Conservation (phyloP, 2,329 filamentous ascomycete genomes). For the Ophiostoma ulmi region DNA sequence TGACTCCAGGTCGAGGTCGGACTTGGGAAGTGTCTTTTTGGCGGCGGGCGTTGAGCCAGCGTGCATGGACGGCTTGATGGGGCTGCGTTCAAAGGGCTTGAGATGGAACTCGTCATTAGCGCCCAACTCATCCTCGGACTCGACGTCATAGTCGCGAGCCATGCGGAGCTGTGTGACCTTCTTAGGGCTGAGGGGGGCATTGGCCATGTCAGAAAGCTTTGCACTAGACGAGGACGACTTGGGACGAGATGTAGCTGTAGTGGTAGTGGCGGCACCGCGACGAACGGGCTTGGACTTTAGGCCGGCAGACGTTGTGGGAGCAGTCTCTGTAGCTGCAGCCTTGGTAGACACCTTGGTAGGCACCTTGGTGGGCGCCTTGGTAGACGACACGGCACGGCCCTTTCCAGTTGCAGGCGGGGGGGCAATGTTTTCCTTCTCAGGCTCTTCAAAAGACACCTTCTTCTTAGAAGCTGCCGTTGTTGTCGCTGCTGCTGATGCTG, state of each 20-base stretch:
- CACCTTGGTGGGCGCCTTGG: conserved; percentile 31
- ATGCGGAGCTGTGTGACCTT: conserved; percentile 56
- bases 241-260: conserved; percentile 4
- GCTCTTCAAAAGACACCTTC: conserved; percentile 58
- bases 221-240: background rate
- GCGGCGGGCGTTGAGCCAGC: conserved; percentile 33
- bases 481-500: conserved; percentile 28
- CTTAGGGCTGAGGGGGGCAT: conserved; percentile 57
- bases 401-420: conserved; percentile 37
- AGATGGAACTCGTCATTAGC: conserved; percentile 47
- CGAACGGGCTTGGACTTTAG: conserved; percentile 30
- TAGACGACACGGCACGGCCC: background rate
- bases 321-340: conserved; percentile 29
- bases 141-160: conserved; percentile 40
- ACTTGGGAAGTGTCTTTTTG: conserved; percentile 14
- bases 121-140: conserved; percentile 58
- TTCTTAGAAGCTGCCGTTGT: conserved; percentile 49
- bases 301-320: conserved; percentile 19
- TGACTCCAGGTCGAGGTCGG: conserved; percentile 20
- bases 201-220: conserved; percentile 26
- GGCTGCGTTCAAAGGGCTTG: conserved; percentile 51
- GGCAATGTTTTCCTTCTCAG: conserved; percentile 58
- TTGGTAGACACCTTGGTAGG: conserved; percentile 29
- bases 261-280: conserved; percentile 25
- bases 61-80: conserved; percentile 45